Conservation (phyloP, 805 yeast genomes). For the Sungouiella blattae region DNA sequence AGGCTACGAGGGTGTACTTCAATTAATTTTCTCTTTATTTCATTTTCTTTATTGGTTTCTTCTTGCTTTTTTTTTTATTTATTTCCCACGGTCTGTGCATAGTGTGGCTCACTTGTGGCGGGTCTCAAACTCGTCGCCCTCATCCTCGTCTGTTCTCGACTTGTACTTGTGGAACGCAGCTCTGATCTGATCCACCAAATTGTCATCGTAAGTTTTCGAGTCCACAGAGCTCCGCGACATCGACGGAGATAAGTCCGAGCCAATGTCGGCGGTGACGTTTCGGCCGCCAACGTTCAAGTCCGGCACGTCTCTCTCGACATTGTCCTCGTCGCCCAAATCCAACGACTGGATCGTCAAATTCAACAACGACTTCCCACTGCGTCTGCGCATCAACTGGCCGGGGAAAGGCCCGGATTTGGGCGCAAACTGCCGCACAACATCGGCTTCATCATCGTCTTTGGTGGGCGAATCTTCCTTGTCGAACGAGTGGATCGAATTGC, state of each 20-base stretch:
- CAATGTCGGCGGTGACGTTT: slow-evolving; percentile 19
- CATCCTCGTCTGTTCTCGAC: slow-evolving; percentile 23
- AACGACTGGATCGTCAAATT: slow-evolving; percentile 64
- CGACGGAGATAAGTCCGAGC: slow-evolving; percentile 17
- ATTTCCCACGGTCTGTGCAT: too few relatives aligned
- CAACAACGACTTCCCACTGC: slow-evolving; percentile 70
- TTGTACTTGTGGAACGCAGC: slow-evolving; percentile 34
- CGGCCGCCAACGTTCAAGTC: slow-evolving; percentile 11
- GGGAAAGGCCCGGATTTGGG: slow-evolving; percentile 49
- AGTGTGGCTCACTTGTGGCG: slow-evolving; percentile 20
- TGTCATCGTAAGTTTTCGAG: slow-evolving; percentile 26
- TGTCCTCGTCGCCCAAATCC: slow-evolving; percentile 65
- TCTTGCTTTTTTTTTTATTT: too few relatives aligned
- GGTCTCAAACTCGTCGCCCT: slow-evolving; percentile 51
- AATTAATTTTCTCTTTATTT: too few relatives aligned
- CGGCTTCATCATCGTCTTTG: slow-evolving; percentile 21
- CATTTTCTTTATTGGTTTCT: too few relatives aligned
- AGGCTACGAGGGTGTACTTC: too few relatives aligned
- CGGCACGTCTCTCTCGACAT: slow-evolving; percentile 14
- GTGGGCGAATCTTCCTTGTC: slow-evolving; percentile 15
- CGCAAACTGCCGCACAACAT: slow-evolving; percentile 38
- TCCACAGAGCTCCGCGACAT: slow-evolving; percentile 26
- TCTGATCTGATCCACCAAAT: slow-evolving; percentile 33
- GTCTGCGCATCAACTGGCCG: slow-evolving; percentile 57
- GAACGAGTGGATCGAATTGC: slow-evolving; percentile 26